Evolutionary conservation across 805 yeast genomes (phyloP).

Genomic region (Lipomyces spencermartinsiae): DNA sequence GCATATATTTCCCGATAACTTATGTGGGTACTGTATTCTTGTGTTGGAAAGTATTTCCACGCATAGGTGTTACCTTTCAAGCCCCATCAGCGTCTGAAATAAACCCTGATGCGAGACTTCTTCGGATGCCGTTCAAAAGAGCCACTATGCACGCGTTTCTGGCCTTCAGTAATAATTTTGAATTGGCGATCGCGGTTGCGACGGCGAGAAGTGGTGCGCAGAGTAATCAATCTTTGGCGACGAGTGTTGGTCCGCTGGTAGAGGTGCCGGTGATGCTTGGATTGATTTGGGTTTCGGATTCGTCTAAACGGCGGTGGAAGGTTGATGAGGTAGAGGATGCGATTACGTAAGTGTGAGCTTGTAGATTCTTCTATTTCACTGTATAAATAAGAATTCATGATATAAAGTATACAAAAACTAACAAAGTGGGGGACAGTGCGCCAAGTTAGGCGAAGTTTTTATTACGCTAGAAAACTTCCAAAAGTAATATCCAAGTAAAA

Average conservation of each 20-base stretch:
- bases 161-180: slow-evolving; percentile 65
- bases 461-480: neutral
- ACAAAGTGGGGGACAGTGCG: too few species aligned
- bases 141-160: slow-evolving; percentile 60
- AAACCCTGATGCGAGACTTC: slow-evolving; percentile 35
- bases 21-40: slow-evolving; percentile 54
- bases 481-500: neutral
- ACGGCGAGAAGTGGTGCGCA: slow-evolving; percentile 58
- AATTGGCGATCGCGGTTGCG: slow-evolving; percentile 61
- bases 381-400: neutral
- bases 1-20: slow-evolving; percentile 54
- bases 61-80: slow-evolving; percentile 22
- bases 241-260: slow-evolving; percentile 63
- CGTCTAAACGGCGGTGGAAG: neutral
- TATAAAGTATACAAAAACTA: too few species aligned
- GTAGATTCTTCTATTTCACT: neutral
- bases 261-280: slow-evolving; percentile 58
- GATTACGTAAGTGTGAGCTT: too few species aligned
- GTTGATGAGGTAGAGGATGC: too few species aligned
- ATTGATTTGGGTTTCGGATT: slow-evolving; percentile 37
- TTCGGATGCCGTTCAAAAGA: slow-evolving; percentile 45
- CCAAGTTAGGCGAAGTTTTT: too few species aligned
- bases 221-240: slow-evolving; percentile 60
- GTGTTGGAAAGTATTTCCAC: slow-evolving; percentile 18
- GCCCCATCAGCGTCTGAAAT: slow-evolving; percentile 45